Base-by-base conservation (phyloP, 345 rosid genomes). In the Gossypium sturtianum region DNA sequence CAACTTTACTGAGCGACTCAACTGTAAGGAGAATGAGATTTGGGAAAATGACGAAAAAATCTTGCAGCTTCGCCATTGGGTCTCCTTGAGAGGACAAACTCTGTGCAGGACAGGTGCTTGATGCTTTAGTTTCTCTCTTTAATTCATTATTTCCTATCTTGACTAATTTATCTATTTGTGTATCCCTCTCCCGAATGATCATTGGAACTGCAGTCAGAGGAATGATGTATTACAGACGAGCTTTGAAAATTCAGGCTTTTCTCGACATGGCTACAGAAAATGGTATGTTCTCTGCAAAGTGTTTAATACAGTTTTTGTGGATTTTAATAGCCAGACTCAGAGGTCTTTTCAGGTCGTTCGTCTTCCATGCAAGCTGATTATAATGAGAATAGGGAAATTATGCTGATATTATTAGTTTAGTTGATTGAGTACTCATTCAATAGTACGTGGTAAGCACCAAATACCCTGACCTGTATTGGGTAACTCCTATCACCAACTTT, bases 141-240 rank as follows among this genome's bases (percentile, higher is more conserved):
- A 60, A 74, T 80, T 52, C 52, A 38, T 61, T 66, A 53, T 75
- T 11, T 58, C 71, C 48, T 61, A 11, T 29, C 34, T 56, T 23
- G 22, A 15, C 52, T 48, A 45, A 25, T 61, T 16, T 22, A 57
- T 54, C 29, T 49, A 19, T 74, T 75, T 48, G 19, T 68, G 20
- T 57, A 16, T 25, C 51, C n/a, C 62, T 71, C 3, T 29, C 61
- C 29, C n/a, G 2, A 71, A 83, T 76, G 65, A 53, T 19, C 12
- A 47, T 49, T 27, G 71, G 68, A 72, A 25, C 49, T 84, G 82
- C 94, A 95, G 97, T 95, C 74, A 85, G 99, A 84, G 99, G 99
- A 58, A 95, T 95, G 99, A 93, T 93, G 99, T 95, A 95, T 76
- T 95, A 91, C 81, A 85, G 93, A 86, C 88, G 99, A 57, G 99